Base-by-base conservation (phyloP, 2,329 filamentous ascomycete genomes). In the Zarea fungicola region DNA sequence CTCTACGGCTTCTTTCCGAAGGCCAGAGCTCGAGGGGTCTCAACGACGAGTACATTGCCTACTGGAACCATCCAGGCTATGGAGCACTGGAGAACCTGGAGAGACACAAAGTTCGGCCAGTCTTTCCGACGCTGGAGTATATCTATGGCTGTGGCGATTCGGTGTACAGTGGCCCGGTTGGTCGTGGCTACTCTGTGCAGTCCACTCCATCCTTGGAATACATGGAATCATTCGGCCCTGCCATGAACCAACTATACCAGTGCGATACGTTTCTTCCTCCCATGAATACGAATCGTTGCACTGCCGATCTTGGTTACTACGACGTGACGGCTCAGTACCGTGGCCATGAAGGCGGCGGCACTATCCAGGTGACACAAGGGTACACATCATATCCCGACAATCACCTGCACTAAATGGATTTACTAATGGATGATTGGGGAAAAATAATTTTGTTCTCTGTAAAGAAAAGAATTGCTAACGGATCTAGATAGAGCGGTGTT, bases 381-480 rank as follows among this genome's bases (percentile, higher is more conserved):
- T 47, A 28, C 10, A 14, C 25, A 5, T 18, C 35, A 26, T 47
- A 32, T 18, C 19, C 43, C 6, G 43, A 21, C 14, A 25, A 31
- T 3, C 34, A 47, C n/a, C n/a, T n/a, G n/a, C n/a, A 39, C 9
- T 31, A 39, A 39, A 39, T 47, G 6, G 28, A 39, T 31, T 35
- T 23, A n/a, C n/a, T 47, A 47, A 47, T 47, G 43, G 37, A 29
- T 47, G 40, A 47, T 39, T 13, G 36, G 10, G 11, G n/a, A n/a
- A n/a, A n/a, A n/a, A n/a, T n/a, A n/a, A n/a, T n/a, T n/a, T n/a
- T n/a, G n/a, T n/a, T n/a, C n/a, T n/a, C n/a, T n/a, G n/a, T n/a
- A n/a, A n/a, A n/a, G n/a, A n/a, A n/a, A n/a, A n/a, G n/a, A 29
- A 29, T 29, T 29, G 26, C 13, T 29, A 29, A 29, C 26, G 7